Evolutionary conservation across 441 rosid genomes (phyloP).

Genomic region (Manihot esculenta): DNA sequence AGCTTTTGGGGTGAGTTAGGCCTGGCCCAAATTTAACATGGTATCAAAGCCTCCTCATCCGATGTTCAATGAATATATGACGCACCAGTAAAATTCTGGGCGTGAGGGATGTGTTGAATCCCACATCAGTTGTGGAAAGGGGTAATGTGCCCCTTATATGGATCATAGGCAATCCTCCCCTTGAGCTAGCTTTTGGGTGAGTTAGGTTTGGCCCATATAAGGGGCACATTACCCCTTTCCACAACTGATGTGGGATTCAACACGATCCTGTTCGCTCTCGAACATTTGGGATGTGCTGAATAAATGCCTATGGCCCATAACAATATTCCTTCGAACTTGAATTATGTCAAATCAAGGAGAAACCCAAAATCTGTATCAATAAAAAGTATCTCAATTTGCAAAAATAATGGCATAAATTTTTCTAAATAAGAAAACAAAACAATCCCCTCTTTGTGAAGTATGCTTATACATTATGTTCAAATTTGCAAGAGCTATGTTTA

Average conservation of each 20-base stretch:
- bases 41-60: too few species aligned
- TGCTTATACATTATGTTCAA: neutral
- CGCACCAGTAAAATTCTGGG: too few species aligned
- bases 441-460: neutral
- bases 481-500: neutral
- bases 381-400: conserved; percentile 21
- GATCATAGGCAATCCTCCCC: too few species aligned
- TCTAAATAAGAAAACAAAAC: neutral
- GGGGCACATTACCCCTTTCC: too few species aligned
- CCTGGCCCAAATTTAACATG: conserved; percentile 10
- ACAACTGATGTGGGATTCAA: too few species aligned
- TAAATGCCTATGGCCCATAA: conserved; percentile 72
- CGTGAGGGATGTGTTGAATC: too few species aligned
- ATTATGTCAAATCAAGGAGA: conserved; percentile 23
- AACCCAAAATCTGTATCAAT: conserved; percentile 40
- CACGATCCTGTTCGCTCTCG: conserved; percentile 66
- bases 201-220: too few species aligned
- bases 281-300: conserved; percentile 50
- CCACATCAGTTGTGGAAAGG: too few species aligned
- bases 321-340: conserved; percentile 16
- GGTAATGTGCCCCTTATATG: too few species aligned
- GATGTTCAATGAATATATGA: too few species aligned
- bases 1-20: too few species aligned
- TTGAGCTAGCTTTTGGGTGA: too few species aligned
- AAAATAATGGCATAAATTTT: neutral